Evolutionary conservation across 2,329 filamentous ascomycete species (phyloP).

Genomic region (Gnomoniopsis sp.): DNA sequence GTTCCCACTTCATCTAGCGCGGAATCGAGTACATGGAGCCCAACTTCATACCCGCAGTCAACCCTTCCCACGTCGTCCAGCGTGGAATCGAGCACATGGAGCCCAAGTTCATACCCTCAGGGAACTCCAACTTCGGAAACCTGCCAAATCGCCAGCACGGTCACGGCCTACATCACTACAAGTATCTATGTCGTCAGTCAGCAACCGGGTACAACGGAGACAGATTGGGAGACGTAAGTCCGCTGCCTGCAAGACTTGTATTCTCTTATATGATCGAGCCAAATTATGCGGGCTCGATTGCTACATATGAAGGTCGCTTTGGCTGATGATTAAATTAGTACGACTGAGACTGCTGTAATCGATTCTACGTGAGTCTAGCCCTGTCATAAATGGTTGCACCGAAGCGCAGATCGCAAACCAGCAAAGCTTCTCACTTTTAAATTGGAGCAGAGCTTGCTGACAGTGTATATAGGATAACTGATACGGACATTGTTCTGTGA

Average conservation of each 20-base stretch:
- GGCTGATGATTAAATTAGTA: background rate
- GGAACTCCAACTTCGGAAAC: background rate
- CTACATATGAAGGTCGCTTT: background rate
- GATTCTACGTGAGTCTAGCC: background rate
- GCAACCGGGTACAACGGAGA: background rate
- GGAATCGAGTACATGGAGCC: no score
- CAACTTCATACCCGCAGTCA: background rate
- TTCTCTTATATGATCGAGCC: background rate
- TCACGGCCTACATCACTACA: conserved; percentile 3
- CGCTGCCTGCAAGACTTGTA: background rate
- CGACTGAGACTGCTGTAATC: background rate
- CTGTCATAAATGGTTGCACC: no score
- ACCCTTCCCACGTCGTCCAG: no score
- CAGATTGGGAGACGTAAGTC: background rate
- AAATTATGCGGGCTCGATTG: background rate
- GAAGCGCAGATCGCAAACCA: background rate
- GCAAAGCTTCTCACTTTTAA: background rate
- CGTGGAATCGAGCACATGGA: no score
- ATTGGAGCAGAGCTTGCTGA: background rate
- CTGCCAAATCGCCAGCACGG: background rate
- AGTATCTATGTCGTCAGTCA: background rate
- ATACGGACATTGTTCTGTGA: background rate
- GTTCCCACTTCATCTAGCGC: background rate
- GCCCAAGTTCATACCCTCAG: no score
- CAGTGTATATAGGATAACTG: background rate